These are phyloP conservation scores for Mrakia gelida DNA, from an alignment of 768 basidiomycete genomes.

Conservation along the genomic window DNA sequence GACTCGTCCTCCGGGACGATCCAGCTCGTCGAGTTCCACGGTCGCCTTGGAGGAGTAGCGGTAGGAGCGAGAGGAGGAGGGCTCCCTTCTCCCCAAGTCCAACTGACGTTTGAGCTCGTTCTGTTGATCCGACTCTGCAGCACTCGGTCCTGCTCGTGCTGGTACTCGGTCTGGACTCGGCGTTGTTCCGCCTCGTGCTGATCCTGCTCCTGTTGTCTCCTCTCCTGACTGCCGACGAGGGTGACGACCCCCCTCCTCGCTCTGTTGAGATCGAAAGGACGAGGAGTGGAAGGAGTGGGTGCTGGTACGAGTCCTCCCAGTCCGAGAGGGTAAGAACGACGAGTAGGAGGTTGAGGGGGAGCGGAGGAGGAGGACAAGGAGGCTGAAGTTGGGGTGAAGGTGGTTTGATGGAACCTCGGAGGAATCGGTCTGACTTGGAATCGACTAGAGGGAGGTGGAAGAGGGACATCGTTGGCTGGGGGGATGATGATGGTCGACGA, in stretches of 20 bases:
- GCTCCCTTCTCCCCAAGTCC: not conserved
- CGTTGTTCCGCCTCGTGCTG: not conserved
- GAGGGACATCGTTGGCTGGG: too few relatives aligned
- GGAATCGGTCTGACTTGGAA: not conserved
- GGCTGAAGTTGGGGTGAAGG: not conserved
- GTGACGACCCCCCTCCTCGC: not conserved
- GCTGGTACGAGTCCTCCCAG: not conserved
- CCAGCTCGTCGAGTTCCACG: slow-evolving; percentile 1
- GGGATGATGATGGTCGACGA: not conserved
- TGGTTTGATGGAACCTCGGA: not conserved
- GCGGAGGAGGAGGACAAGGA: not conserved
- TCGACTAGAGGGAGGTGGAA: not conserved
- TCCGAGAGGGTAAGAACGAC: not conserved
- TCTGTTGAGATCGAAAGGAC: not conserved
- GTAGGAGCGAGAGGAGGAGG: not conserved
- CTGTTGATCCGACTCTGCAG: not conserved
- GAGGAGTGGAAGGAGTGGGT: not conserved
- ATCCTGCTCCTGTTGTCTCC: not conserved
- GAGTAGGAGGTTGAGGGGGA: not conserved
- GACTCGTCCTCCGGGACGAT: not conserved
- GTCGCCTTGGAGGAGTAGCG: not conserved
- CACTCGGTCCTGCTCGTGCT: not conserved
- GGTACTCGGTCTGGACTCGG: not conserved
- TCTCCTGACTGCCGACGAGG: not conserved
- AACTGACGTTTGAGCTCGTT: not conserved